Percentiles rank a stretch among this genome's conserved stretches.
Conservation (phyloP, 2,329 filamentous ascomycete species). For the Pseudogymnoascus sp. region DNA sequence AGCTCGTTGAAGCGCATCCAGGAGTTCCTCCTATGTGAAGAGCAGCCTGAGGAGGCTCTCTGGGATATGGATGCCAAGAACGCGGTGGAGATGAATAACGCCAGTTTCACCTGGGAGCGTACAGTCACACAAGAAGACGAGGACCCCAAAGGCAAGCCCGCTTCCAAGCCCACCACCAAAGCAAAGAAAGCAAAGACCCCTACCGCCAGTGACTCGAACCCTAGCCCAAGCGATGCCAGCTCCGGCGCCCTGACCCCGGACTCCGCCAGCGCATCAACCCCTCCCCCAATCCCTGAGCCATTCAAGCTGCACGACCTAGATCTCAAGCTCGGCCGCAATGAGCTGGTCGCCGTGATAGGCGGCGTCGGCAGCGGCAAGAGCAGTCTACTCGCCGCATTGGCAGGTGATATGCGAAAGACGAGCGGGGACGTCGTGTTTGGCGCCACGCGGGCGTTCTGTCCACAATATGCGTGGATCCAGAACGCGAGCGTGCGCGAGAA, state of each 20-base stretch:
- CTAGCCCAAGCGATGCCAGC: slow-evolving; percentile 27
- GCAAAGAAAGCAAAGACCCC: slow-evolving; percentile 24
- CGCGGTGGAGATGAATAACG: slow-evolving; percentile 62
- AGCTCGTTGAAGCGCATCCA: slow-evolving; percentile 78
- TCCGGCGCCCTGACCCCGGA: slow-evolving; percentile 40
- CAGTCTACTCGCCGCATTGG: slow-evolving; percentile 77
- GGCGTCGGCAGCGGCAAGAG: slow-evolving; percentile 86
- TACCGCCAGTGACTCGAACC: slow-evolving; percentile 19
- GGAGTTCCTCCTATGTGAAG: slow-evolving; percentile 79
- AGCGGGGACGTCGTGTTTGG: slow-evolving; percentile 65
- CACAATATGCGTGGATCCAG: slow-evolving; percentile 97
- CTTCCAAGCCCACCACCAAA: slow-evolving; percentile 28
- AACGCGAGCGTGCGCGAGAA: slow-evolving; percentile 83
- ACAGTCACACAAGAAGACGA: slow-evolving; percentile 47
- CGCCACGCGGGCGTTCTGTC: slow-evolving; percentile 79
- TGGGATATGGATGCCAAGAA: slow-evolving; percentile 49
- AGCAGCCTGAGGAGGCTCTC: slow-evolving; percentile 63
- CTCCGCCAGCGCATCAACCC: slow-evolving; percentile 46
- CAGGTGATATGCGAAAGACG: slow-evolving; percentile 87
- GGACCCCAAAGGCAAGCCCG: slow-evolving; percentile 39
- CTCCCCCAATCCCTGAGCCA: slow-evolving; percentile 49
- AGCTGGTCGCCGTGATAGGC: slow-evolving; percentile 78
- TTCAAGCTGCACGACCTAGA: slow-evolving; percentile 65
- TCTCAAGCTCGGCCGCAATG: slow-evolving; percentile 61
- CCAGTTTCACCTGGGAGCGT: slow-evolving; percentile 82